A percentile compares a stretch with the other conserved stretches of the same genome.
phyloP scores from a whole-genome alignment of 805 yeast species.

The Saccharomycopsis javanensis region DNA sequence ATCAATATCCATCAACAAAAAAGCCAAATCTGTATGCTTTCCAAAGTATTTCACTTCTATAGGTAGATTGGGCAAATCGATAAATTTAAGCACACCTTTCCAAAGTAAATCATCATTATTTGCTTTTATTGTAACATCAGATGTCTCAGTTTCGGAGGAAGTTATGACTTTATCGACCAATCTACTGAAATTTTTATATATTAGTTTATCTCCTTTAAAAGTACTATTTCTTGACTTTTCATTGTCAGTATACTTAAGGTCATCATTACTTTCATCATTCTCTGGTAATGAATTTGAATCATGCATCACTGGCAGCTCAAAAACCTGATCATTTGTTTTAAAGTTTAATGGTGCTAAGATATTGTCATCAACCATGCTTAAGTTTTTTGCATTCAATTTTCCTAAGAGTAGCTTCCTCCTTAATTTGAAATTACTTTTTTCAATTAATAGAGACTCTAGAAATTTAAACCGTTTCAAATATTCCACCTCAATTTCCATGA shows the following conservation, averaged over 20 bases:
- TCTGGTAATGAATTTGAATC: no score
- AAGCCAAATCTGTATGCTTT: conserved; percentile 10
- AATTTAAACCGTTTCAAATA: neutral
- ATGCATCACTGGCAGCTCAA: no score
- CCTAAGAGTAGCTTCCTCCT: neutral
- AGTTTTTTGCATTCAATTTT: neutral
- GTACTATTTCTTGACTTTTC: no score
- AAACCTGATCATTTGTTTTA: neutral
- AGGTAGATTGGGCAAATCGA: conserved; percentile 2
- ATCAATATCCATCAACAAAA: conserved; percentile 23
- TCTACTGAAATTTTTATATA: no score
- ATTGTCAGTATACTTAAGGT: no score
- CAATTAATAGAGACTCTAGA: neutral
- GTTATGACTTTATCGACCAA: no score
- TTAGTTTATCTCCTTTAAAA: no score
- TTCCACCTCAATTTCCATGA: neutral
- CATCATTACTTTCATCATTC: no score
- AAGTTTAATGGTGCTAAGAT: no score
- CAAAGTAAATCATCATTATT: neutral
- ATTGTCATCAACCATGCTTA: neutral
- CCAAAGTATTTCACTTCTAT: conserved; percentile 3
- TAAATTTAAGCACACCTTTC: conserved; percentile 3
- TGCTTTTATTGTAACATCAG: conserved; percentile 14
- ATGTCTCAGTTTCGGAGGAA: no score
- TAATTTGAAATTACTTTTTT: neutral